Evolutionary conservation across 1,139 yeast species (phyloP), one percentile per base, ranked within the genome.

Genomic region (Protomyces arabidopsidicola): DNA sequence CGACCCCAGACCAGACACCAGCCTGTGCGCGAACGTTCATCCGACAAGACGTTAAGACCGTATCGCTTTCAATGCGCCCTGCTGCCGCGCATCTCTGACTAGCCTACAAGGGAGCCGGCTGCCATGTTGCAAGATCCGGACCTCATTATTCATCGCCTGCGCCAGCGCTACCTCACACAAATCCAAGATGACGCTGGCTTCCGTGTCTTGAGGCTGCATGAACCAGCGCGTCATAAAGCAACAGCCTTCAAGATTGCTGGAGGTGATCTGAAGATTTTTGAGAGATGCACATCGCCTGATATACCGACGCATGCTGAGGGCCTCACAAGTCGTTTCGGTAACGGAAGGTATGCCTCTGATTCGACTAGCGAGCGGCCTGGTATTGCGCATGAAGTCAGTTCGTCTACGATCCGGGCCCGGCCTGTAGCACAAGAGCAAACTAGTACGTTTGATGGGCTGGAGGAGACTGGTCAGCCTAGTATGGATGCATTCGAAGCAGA

Each of bases 121-220:
- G 24, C 48, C 24, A 58, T 58, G 62, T 48, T 58, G 35, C 62
- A 58, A 50, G 64, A 59, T 61, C 56, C 62, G 18, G 62, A 58
- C 14, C 38, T 66, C 24, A 54, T 66, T 12, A 55, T 68, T 48
- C 66, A 67, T 55, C 54, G 57, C 36, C 60, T 68, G 31, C 67
- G 70, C 22, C 45, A 45, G 35, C 22, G 60, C n/a, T 68, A 67
- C 51, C 69, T 65, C 12, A 58, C 63, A 34, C 65, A 64, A 56
- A 55, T 64, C 22, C 67, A 63, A 24, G 70, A 68, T 55, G 69
- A 67, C 39, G 59, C 65, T 52, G 69, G 67, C 39, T 69, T 65
- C 51, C 65, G 69, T 27, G 68, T 68, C 31, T 60, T 68, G 31
- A 67, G 64, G 55, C 38, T 65, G 53, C 58, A 54, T 12, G 57